Evolutionary conservation across 768 basidiomycete species (phyloP), one percentile per base, ranked within the genome.

Genomic region (Suillus spraguei): DNA sequence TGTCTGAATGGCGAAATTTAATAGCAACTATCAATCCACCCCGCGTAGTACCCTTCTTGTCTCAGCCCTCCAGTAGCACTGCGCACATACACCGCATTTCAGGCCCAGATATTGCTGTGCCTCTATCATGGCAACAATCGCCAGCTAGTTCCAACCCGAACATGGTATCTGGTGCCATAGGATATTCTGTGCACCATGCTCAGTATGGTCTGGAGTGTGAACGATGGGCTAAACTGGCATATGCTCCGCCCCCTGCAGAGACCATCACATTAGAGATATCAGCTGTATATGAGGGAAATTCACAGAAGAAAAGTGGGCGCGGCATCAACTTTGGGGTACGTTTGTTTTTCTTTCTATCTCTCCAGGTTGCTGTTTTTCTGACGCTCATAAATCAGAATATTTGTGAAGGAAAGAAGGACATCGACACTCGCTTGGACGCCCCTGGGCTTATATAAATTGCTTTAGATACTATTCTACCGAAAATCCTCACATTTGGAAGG

Each of bases 11-110:
- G n/a, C n/a, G n/a, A n/a, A n/a, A n/a, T n/a, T n/a, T n/a, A n/a
- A n/a, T 47, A 62, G 61, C 50, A 14, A 24, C 61, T 24, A 33
- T 62, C 16, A 54, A 54, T 41, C 61, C 61, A 22, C 61, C 61
- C 10, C 28, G 44, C 10, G n/a, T 46, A 10, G 10, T 46, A n/a
- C 44, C 44, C 20, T 46, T 46, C 44, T 46, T 46, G 9, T 46
- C 44, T 46, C 44, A 46, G 44, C 44, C 44, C 44, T 46, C 44
- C 20, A 46, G n/a, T 46, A 46, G 44, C 44, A n/a, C n/a, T 46
- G 44, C 44, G 4, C n/a, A n/a, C 44, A 46, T 46, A 11, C n/a
- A n/a, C 44, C n/a, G n/a, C 44, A n/a, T n/a, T n/a, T n/a, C n/a
- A n/a, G 42, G 42, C 42, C 42, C 42, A 44, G 42, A 44, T n/a